Evolutionary conservation across 345 rosid genomes (phyloP).

Genomic region (Gossypium mustelinum): DNA sequence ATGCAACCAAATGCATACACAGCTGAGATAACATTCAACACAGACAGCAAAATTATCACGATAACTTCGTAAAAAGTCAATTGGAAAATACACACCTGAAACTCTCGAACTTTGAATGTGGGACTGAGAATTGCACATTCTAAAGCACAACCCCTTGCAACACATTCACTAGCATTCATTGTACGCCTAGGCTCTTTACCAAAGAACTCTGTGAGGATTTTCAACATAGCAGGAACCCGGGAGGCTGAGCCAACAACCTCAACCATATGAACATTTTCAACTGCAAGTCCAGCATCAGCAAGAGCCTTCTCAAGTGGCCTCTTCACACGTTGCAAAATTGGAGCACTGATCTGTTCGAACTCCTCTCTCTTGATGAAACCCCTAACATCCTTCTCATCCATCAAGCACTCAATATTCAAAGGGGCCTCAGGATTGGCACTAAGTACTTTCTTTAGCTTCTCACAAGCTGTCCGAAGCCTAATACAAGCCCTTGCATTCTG

Average conservation of each 20-base stretch:
- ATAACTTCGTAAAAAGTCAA: not conserved
- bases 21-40: not conserved
- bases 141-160: slow-evolving; percentile 82
- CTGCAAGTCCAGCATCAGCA: slow-evolving; percentile 67
- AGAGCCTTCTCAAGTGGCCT: slow-evolving; percentile 87
- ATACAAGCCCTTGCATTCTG: slow-evolving; percentile 88
- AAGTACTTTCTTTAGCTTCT: slow-evolving; percentile 87
- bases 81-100: slow-evolving; percentile 51
- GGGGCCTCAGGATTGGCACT: slow-evolving; percentile 96
- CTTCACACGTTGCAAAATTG: slow-evolving; percentile 83
- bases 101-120: slow-evolving; percentile 91
- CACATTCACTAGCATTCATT: slow-evolving; percentile 99
- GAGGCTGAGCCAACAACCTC: slow-evolving; percentile 94
- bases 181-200: slow-evolving; percentile 98
- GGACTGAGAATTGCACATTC: slow-evolving; percentile 98
- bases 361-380: slow-evolving; percentile 88
- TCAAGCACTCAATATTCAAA: slow-evolving; percentile 81
- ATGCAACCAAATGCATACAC: not conserved
- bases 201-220: slow-evolving; percentile 79
- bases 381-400: slow-evolving; percentile 95
- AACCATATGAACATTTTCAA: slow-evolving; percentile 75
- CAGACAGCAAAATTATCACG: not conserved
- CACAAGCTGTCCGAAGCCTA: slow-evolving; percentile 79
- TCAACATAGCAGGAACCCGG: slow-evolving; percentile 77
- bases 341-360: slow-evolving; percentile 71